These are phyloP conservation scores for Mrakia gelida DNA, from an alignment of 768 basidiomycete species.

Conservation along the genomic window DNA sequence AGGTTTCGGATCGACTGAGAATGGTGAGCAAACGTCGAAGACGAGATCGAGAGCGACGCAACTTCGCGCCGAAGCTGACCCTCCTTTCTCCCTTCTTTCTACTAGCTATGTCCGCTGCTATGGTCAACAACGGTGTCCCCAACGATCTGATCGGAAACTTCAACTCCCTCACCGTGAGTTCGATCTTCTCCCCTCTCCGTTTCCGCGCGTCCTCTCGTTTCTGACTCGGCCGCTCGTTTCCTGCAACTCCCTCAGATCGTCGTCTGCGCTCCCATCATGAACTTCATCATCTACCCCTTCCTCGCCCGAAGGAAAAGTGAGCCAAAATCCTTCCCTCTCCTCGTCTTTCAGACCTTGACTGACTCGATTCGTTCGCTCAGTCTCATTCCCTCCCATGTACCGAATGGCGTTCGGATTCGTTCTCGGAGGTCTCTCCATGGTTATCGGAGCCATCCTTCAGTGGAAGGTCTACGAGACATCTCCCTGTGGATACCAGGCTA, in stretches of 20 bases:
- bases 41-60: no score
- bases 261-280: constrained; percentile 34
- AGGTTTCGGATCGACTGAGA: constrained; percentile 36
- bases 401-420: constrained; percentile 33
- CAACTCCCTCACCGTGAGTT: constrained; percentile 37
- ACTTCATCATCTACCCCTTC: constrained; percentile 40
- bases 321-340: no score
- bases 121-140: constrained; percentile 41
- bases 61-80: no score
- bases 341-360: no score
- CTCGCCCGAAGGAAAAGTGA: constrained; percentile 35
- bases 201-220: no score
- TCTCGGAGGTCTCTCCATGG: constrained; percentile 6
- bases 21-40: constrained; percentile 5
- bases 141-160: constrained; percentile 43
- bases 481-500: constrained; percentile 41
- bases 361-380: no score
- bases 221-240: no score
- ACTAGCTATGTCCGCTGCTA: constrained; percentile 38
- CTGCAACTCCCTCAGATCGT: constrained; percentile 33
- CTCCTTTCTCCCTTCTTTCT: no score
- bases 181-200: no score
- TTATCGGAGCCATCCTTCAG: constrained; percentile 40
- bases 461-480: constrained; percentile 40
- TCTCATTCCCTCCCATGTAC: constrained; percentile 39